Percentiles rank a stretch among this genome's conserved stretches.
These are phyloP conservation scores for Tausonia pullulans DNA, from an alignment of 1,284 basidiomycete species.

Conservation along the genomic window DNA sequence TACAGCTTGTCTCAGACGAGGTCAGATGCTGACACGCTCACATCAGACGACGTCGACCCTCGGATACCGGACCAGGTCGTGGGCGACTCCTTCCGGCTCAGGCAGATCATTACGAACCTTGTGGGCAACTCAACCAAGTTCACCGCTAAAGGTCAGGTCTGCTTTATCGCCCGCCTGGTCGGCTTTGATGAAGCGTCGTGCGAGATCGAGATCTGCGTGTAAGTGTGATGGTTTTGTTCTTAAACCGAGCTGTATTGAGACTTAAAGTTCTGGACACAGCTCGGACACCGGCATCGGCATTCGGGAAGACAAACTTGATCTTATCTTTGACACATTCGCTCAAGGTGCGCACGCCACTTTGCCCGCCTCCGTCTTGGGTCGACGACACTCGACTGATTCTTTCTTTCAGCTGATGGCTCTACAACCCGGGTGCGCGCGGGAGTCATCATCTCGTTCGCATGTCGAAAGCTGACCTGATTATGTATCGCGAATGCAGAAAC, in stretches of 20 bases:
- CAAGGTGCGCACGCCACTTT: too few species aligned
- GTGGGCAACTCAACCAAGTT: conserved; percentile 95
- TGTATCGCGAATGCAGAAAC: too few species aligned
- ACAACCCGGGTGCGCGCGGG: too few species aligned
- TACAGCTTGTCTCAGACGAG: too few species aligned
- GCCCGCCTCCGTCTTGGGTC: too few species aligned
- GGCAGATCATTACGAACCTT: conserved; percentile 75
- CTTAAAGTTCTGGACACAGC: too few species aligned
- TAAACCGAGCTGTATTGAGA: too few species aligned
- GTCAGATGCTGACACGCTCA: too few species aligned
- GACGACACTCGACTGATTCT: too few species aligned
- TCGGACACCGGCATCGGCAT: conserved; percentile 98
- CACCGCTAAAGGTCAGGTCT: conserved; percentile 84
- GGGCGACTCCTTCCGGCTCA: conserved; percentile 66
- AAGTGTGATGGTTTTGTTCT: too few species aligned
- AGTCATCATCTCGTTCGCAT: too few species aligned
- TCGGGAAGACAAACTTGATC: conserved; percentile 93
- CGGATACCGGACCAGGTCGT: conserved; percentile 86
- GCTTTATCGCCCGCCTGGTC: conserved; percentile 70
- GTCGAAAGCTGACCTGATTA: too few species aligned
- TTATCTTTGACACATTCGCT: conserved; percentile 99
- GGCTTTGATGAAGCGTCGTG: conserved; percentile 55
- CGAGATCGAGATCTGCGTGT: conserved; percentile 95
- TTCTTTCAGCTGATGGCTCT: conserved; percentile 80
- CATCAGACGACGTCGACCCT: conserved; percentile 91